Evolutionary conservation across 2,329 filamentous ascomycete species (phyloP), one percentile per base, ranked within the genome.

Genomic region (Neonectria faginata): DNA sequence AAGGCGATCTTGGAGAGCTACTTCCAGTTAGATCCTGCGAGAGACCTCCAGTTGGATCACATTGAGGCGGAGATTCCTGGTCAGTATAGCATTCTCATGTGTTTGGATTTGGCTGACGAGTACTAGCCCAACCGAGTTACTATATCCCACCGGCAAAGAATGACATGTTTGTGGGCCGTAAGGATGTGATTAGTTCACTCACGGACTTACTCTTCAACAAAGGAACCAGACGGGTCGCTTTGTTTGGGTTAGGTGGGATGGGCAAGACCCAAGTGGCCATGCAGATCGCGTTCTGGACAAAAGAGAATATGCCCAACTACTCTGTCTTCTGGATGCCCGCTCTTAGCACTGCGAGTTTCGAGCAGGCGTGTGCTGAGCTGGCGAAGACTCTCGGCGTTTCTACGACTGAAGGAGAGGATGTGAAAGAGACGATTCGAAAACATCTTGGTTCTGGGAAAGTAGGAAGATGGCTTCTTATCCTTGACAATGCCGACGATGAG

Each of bases 401-500:
- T 7, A 25, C 3, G 12, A 9, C 31, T 6, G 11, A 45, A 18
- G 6, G 39, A 2, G 18, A 36, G 3, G 52, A 60, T 25, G 10
- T 50, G 1, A 45, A 45, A 52, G 48, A 53, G 14, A 16, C 53
- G 1, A 45, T 74, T 3, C 59, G 53, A 33, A 25, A 42, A 7
- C 45, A 70, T 27, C 58, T 75, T 1, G 70, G 66, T 57, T 68
- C 62, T 1, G 52, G 65, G n/a, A 31, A 48, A 1, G 63, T 69
- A 2, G 71, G 69, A 3, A 62, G 56, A 3, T 75, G 73, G 73
- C 58, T 75, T 29, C 63, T 75, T 0, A 45, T 74, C 7, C 11
- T 74, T 5, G 73, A 75, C 29, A 73, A 72, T 18, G 68, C 70
- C 8, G 70, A 75, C 41, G 70, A 74, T 33, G 48, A 62, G 9